These are phyloP conservation scores for Neonothopanus nambi DNA, from an alignment of 1,284 basidiomycete genomes.

Conservation along the genomic window DNA sequence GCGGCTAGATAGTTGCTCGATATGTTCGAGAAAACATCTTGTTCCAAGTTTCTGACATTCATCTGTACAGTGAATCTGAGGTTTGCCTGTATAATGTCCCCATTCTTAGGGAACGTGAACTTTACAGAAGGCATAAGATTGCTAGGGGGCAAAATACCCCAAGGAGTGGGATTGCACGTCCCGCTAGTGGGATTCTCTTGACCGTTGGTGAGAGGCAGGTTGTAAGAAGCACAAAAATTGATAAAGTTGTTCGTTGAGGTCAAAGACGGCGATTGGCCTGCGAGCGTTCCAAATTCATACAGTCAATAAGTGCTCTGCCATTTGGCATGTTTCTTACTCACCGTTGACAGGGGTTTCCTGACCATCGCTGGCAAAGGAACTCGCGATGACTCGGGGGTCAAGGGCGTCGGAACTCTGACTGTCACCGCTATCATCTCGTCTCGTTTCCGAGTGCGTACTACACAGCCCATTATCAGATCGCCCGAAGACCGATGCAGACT, in stretches of 20 bases:
- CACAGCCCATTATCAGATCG: background rate
- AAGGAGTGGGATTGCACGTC: conserved; percentile 42
- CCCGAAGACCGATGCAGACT: background rate
- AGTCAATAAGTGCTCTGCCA: too few relatives aligned
- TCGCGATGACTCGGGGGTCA: background rate
- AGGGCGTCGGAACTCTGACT: conserved; percentile 6
- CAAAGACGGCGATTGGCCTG: conserved; percentile 34
- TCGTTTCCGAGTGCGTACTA: background rate
- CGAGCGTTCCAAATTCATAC: background rate
- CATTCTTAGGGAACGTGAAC: conserved; percentile 45
- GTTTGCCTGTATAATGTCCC: conserved; percentile 40
- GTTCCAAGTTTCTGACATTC: conserved; percentile 34
- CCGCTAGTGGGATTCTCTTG: conserved; percentile 35
- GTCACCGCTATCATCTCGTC: conserved; percentile 14
- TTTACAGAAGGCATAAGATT: conserved; percentile 45
- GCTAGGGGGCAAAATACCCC: conserved; percentile 33
- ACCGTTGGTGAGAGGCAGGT: conserved; percentile 34
- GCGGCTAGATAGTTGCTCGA: background rate
- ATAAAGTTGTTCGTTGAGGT: conserved; percentile 43
- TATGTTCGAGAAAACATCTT: conserved; percentile 8
- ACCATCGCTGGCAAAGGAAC: background rate
- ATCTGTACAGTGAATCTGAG: conserved; percentile 49
- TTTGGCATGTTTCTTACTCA: background rate
- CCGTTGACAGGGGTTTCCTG: conserved; percentile 12
- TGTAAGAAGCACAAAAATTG: conserved; percentile 37